phyloP scores from a whole-genome alignment of 331 rosid genomes.

The Quercus tomentella region DNA sequence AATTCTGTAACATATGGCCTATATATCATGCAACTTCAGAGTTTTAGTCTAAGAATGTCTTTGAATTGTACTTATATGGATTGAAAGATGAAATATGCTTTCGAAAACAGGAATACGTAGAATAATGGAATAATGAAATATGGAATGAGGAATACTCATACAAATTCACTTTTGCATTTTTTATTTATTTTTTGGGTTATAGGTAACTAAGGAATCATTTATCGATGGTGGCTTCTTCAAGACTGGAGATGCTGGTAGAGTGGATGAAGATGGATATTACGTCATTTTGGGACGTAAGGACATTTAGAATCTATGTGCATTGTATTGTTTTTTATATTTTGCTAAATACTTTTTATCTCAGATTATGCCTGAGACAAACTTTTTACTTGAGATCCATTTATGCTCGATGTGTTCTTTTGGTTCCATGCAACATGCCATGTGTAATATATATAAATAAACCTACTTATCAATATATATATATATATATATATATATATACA shows the following conservation, averaged over 20 bases:
- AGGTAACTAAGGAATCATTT: slow-evolving; percentile 80
- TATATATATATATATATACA: too few relatives aligned
- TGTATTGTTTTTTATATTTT: background rate
- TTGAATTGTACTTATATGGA: background rate
- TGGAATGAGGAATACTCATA: background rate
- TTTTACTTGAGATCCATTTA: background rate
- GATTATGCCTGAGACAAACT: background rate
- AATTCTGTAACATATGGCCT: background rate
- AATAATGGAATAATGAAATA: background rate
- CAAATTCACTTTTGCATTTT: background rate
- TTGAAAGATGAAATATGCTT: background rate
- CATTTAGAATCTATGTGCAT: slow-evolving; percentile 11
- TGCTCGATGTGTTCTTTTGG: background rate
- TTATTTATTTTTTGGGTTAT: background rate
- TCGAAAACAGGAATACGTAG: background rate
- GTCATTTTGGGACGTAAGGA: slow-evolving; percentile 89
- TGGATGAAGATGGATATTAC: slow-evolving; percentile 76
- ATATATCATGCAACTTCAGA: background rate
- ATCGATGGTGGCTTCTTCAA: slow-evolving; percentile 74
- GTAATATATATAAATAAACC: background rate
- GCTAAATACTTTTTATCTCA: background rate
- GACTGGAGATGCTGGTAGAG: slow-evolving; percentile 87
- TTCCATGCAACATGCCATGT: background rate
- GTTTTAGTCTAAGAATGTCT: background rate
- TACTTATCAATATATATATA: too few relatives aligned